phyloP scores from a whole-genome alignment of 768 basidiomycete species.

The Phylloporus arenicola region DNA sequence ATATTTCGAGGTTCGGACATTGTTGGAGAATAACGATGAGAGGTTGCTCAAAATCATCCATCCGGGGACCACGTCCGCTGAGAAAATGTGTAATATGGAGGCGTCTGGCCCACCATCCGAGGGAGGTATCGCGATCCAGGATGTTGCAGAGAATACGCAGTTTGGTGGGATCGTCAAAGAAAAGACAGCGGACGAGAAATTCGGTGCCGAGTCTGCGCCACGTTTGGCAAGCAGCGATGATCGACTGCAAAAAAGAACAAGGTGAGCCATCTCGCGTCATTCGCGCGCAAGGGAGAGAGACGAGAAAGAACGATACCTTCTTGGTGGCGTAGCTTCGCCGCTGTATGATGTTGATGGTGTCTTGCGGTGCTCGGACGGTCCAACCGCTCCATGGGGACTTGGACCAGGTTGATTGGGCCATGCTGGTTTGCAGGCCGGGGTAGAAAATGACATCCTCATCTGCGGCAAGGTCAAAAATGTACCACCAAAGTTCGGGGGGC shows the following conservation, averaged over 20 bases:
- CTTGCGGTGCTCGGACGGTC: slow-evolving; percentile 54
- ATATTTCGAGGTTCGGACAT: slow-evolving; percentile 70
- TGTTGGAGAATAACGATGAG: slow-evolving; percentile 55
- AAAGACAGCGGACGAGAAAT: slow-evolving; percentile 63
- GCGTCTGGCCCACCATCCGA: slow-evolving; percentile 70
- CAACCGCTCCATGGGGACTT: slow-evolving; percentile 44
- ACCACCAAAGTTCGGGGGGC: slow-evolving; percentile 64
- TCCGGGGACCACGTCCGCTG: slow-evolving; percentile 34
- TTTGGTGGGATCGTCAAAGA: slow-evolving; percentile 56
- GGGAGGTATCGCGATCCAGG: slow-evolving; percentile 45
- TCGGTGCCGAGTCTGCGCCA: slow-evolving; percentile 62
- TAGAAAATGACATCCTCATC: slow-evolving; percentile 68
- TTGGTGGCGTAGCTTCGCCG: slow-evolving; percentile 58
- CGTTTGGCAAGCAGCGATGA: slow-evolving; percentile 59
- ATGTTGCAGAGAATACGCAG: slow-evolving; percentile 47
- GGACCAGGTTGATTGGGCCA: slow-evolving; percentile 65
- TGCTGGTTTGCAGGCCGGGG: slow-evolving; percentile 52
- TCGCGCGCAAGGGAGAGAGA: neutral
- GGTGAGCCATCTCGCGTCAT: neutral
- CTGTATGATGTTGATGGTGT: slow-evolving; percentile 54
- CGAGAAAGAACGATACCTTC: slow-evolving; percentile 40
- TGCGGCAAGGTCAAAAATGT: slow-evolving; percentile 66
- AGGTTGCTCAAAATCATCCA: slow-evolving; percentile 47
- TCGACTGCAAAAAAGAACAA: slow-evolving; percentile 39
- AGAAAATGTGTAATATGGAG: slow-evolving; percentile 61